A percentile compares a stretch with the other conserved stretches of the same genome.
phyloP scores from a whole-genome alignment of 1,139 yeast species.

The Blastobotrys persicus region DNA sequence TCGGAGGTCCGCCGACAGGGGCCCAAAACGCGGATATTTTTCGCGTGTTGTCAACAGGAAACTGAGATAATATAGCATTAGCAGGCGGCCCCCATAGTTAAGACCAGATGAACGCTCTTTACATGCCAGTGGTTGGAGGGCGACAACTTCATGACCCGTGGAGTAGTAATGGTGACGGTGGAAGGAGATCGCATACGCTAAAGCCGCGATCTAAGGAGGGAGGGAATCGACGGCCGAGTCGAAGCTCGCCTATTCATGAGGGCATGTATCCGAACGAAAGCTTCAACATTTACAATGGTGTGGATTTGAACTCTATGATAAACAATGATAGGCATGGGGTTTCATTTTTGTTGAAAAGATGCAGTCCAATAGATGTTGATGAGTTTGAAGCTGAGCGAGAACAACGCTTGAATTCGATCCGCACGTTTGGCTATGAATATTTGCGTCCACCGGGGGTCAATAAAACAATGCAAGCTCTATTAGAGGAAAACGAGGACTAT shows the following conservation, averaged over 20 bases:
- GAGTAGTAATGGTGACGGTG: background rate
- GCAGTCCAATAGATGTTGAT: slow-evolving; percentile 13
- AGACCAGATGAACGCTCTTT: slow-evolving; percentile 6
- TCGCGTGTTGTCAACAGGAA: too few relatives aligned
- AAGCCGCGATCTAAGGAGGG: slow-evolving; percentile 1
- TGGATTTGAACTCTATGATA: background rate
- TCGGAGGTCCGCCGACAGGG: too few relatives aligned
- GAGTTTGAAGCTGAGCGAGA: slow-evolving; percentile 19
- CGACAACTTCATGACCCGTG: slow-evolving; percentile 9
- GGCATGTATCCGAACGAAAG: slow-evolving; percentile 7
- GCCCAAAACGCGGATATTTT: too few relatives aligned
- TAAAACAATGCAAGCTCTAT: slow-evolving; percentile 26
- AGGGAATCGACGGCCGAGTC: slow-evolving; percentile 1
- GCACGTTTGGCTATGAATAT: slow-evolving; percentile 29
- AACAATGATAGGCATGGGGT: background rate
- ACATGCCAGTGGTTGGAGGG: slow-evolving; percentile 12
- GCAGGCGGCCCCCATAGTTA: too few relatives aligned
- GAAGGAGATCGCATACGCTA: slow-evolving; percentile 6
- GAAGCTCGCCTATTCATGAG: slow-evolving; percentile 4
- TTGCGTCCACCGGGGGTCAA: slow-evolving; percentile 27
- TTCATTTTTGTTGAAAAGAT: background rate
- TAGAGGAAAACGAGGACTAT: slow-evolving; percentile 23
- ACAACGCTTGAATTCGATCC: slow-evolving; percentile 22
- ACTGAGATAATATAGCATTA: too few relatives aligned
- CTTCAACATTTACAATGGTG: background rate